Conservation (phyloP, 1,284 basidiomycete species). For the Sporisorium graminicola region DNA sequence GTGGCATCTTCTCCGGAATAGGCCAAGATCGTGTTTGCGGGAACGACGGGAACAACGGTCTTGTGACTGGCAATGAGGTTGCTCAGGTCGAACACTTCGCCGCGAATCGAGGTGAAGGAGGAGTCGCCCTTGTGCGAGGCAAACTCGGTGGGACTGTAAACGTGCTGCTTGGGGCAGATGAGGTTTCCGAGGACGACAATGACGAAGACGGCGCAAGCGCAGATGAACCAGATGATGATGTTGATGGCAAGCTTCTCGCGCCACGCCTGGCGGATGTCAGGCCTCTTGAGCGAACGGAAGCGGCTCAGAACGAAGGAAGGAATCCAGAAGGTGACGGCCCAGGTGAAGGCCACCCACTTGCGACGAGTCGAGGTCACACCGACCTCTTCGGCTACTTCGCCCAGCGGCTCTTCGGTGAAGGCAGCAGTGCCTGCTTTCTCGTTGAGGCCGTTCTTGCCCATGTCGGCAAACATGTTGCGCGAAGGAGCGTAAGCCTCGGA, state of each 20-base stretch:
- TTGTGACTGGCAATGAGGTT: constrained; percentile 73
- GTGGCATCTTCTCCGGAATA: constrained; percentile 86
- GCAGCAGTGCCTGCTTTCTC: constrained; percentile 59
- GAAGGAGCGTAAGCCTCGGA: constrained; percentile 82
- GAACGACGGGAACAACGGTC: constrained; percentile 80
- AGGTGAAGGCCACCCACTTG: constrained; percentile 88
- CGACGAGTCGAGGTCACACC: constrained; percentile 83
- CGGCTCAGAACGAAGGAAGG: constrained; percentile 80
- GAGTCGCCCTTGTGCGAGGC: constrained; percentile 79
- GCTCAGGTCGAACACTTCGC: constrained; percentile 88
- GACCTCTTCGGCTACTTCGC: constrained; percentile 85
- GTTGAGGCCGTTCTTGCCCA: constrained; percentile 73
- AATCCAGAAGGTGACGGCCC: constrained; percentile 92
- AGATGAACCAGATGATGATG: constrained; percentile 91
- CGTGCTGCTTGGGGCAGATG: constrained; percentile 94
- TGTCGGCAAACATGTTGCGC: constrained; percentile 88
- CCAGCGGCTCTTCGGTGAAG: constrained; percentile 54
- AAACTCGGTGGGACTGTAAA: constrained; percentile 85
- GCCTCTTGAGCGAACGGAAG: constrained; percentile 89
- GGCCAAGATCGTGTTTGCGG: constrained; percentile 79
- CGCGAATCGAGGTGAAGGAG: constrained; percentile 85
- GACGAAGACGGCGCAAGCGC: constrained; percentile 87
- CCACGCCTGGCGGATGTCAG: constrained; percentile 96
- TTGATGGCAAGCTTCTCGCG: constrained; percentile 96
- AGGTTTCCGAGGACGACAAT: constrained; percentile 88